A percentile compares a stretch with the other conserved stretches of the same genome.
phyloP scores from a whole-genome alignment of 2,329 filamentous ascomycete genomes.

The Penicillium sp. region DNA sequence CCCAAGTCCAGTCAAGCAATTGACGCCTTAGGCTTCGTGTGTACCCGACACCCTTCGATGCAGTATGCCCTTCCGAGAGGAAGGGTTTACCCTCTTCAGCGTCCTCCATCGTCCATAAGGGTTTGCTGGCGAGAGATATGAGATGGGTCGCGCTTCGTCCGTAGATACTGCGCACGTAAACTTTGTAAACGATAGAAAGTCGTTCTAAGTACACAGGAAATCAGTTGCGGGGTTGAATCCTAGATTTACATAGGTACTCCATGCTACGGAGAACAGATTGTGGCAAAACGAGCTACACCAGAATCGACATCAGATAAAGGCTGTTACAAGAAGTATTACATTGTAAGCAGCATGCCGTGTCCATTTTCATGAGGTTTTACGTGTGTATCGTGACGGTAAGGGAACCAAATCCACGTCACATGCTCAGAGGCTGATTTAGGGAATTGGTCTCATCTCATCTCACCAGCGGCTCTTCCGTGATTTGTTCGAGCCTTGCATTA shows the following conservation, averaged over 20 bases:
- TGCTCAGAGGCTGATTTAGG: neutral
- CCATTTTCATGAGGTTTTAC: neutral
- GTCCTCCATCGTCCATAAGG: neutral
- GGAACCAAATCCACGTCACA: neutral
- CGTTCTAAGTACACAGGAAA: neutral
- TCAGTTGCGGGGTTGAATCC: neutral
- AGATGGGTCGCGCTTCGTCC: neutral
- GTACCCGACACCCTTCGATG: neutral
- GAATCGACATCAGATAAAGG: neutral
- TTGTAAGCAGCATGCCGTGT: neutral
- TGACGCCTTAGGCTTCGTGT: neutral
- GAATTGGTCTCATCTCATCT: neutral
- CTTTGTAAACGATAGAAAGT: neutral
- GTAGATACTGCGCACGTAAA: neutral
- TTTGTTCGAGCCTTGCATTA: neutral
- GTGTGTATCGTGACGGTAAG: neutral
- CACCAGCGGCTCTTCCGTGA: neutral
- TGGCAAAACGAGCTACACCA: neutral
- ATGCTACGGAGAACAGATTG: neutral
- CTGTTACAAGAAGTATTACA: neutral
- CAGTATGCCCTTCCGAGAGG: neutral
- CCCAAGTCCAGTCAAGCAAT: neutral
- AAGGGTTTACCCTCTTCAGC: conserved; percentile 1
- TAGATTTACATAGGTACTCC: neutral
- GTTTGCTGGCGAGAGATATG: neutral